Percentiles rank a stretch among this genome's conserved stretches.
These are phyloP conservation scores for Xylariaceae sp. DNA, from an alignment of 2,329 filamentous ascomycete genomes.

Conservation along the genomic window DNA sequence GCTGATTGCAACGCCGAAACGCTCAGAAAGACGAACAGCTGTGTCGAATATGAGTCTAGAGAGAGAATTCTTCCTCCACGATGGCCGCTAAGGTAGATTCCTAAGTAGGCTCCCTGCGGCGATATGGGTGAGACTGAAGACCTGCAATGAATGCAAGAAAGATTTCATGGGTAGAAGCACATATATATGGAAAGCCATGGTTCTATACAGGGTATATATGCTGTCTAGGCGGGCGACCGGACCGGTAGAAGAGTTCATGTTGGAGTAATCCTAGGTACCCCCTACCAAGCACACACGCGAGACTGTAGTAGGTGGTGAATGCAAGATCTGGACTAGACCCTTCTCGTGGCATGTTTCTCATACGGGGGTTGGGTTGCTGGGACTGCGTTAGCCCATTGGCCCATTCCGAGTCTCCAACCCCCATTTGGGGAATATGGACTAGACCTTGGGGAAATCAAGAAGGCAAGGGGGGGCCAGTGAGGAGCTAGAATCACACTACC, in stretches of 20 bases:
- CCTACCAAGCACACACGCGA: conserved; percentile 6
- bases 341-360: conserved; percentile 30
- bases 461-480: conserved; percentile 14
- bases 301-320: conserved; percentile 13
- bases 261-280: conserved; percentile 20
- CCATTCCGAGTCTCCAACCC: conserved; percentile 20
- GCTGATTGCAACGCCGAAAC: neutral
- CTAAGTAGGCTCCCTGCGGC: conserved; percentile 3
- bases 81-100: neutral
- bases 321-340: conserved; percentile 31
- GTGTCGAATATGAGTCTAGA: conserved; percentile 5
- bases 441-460: conserved; percentile 22
- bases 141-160: neutral
- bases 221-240: conserved; percentile 33
- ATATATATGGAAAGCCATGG: conserved; percentile 32
- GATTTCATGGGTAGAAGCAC: conserved; percentile 9
- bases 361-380: conserved; percentile 26
- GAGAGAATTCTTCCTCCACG: conserved; percentile 2
- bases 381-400: conserved; percentile 32
- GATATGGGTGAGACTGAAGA: neutral
- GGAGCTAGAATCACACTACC: conserved; percentile 20
- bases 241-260: conserved; percentile 31
- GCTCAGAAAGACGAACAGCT: neutral
- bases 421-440: conserved; percentile 12
- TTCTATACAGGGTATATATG: conserved; percentile 21